A percentile compares a stretch with the other conserved stretches of the same genome.
Conservation (phyloP, 2,329 filamentous ascomycete species). For the Cytospora schulzeri region DNA sequence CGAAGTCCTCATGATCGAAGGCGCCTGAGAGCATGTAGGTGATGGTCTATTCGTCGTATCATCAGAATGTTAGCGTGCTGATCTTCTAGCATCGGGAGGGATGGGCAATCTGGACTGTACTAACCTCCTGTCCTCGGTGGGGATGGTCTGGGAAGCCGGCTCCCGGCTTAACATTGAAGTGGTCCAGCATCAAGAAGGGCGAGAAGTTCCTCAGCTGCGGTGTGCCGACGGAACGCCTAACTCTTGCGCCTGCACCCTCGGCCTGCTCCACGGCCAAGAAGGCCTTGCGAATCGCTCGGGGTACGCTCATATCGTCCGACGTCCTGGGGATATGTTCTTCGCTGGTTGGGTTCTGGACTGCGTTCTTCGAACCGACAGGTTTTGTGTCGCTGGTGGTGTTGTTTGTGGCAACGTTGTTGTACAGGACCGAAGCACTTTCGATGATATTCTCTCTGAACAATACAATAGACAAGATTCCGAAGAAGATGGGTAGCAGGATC, state of each 20-base stretch:
- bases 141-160: slow-evolving; percentile 89
- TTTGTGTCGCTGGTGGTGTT: slow-evolving; percentile 19
- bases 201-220: slow-evolving; percentile 81
- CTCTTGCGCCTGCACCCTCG: slow-evolving; percentile 84
- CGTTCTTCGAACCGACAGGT: slow-evolving; percentile 25
- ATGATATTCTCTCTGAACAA: slow-evolving; percentile 38
- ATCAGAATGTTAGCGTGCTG: slow-evolving; percentile 38
- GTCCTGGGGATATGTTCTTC: slow-evolving; percentile 32
- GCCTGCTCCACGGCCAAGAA: slow-evolving; percentile 84
- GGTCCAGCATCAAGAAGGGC: slow-evolving; percentile 95
- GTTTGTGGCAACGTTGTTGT: slow-evolving; percentile 31
- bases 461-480: slow-evolving; percentile 42
- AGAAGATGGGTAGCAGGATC: slow-evolving; percentile 41
- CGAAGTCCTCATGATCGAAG: slow-evolving; percentile 91
- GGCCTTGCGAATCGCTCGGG: slow-evolving; percentile 77
- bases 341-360: not conserved
- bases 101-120: slow-evolving; percentile 26
- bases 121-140: slow-evolving; percentile 32
- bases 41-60: slow-evolving; percentile 84
- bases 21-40: slow-evolving; percentile 86
- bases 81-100: not conserved
- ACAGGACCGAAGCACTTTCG: slow-evolving; percentile 30
- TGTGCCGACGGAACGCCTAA: slow-evolving; percentile 86
- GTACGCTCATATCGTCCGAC: slow-evolving; percentile 61
- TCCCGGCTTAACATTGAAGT: slow-evolving; percentile 78